Evolutionary conservation across 2,329 filamentous ascomycete species (phyloP), one percentile per base, ranked within the genome.

Genomic region (Zasmidium cellare): DNA sequence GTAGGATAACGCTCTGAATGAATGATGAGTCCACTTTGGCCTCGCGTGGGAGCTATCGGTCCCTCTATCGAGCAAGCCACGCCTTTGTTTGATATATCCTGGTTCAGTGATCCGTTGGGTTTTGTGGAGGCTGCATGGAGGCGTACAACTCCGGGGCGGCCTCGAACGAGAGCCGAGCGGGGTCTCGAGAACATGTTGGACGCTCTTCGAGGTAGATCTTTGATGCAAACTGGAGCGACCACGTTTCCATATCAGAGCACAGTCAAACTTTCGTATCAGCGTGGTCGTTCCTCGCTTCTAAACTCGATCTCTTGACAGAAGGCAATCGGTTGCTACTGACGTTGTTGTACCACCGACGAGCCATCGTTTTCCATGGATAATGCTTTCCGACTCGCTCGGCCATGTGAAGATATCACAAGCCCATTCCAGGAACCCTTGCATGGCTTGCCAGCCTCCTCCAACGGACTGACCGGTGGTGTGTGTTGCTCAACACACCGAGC

Each of bases 371-470:
- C 20, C 44, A 49, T 35, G 25, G 25, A 22, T 16, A 24, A 16
- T 46, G 51, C 41, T 12, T 18, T 53, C 41, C 28, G 51, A 53
- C 51, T 53, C 41, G 53, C 31, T 44, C 28, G 38, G 25, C 45
- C 45, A 49, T 49, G 20, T 46, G 46, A 46, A 31, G 41, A 47
- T 49, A 55, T 55, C 53, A 55, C 53, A 55, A 49, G 53, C 53
- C 45, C 53, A 41, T 22, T 25, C 53, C 48, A 24, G 53, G 53
- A 19, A 9, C 46, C 53, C 53, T 25, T 55, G 53, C 23, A 20
- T 35, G 28, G 18, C 16, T 23, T 44, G 24, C 45, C 53, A 28
- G 41, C 41, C 41, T 47, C 41, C 51, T 28, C n/a, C 22, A 23
- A 11, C 25, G n/a, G 16, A 18, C 16, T 41, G 35, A 41, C 35